These are phyloP conservation scores for Erodium trifolium DNA, from an alignment of 441 rosid species.

Conservation along the genomic window DNA sequence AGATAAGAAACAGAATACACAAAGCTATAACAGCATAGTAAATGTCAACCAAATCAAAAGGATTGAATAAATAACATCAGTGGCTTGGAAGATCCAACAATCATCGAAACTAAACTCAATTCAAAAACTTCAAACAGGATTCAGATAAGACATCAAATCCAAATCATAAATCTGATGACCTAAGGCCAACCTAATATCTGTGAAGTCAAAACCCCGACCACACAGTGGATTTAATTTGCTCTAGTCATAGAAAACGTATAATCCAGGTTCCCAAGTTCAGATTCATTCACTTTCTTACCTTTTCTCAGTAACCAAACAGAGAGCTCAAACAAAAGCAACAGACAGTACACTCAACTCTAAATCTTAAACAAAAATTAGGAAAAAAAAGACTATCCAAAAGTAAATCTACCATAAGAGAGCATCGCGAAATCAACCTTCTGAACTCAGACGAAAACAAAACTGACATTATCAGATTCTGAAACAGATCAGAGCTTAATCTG, in stretches of 20 bases:
- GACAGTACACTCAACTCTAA: constrained; percentile 2
- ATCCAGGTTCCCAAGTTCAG: constrained; percentile 11
- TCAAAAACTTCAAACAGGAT: background rate
- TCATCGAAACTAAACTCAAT: background rate
- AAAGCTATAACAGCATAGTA: background rate
- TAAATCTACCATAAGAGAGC: background rate
- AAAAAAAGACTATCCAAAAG: background rate
- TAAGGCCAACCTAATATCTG: background rate
- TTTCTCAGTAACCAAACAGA: constrained; percentile 16
- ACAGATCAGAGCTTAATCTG: constrained; percentile 7
- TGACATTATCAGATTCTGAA: background rate
- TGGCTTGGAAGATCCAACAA: background rate
- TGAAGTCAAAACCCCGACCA: background rate
- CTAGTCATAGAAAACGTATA: background rate
- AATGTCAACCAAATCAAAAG: background rate
- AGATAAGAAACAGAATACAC: background rate
- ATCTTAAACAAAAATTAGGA: background rate
- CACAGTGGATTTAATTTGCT: background rate
- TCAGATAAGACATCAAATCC: no score
- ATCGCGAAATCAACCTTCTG: background rate
- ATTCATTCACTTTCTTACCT: background rate
- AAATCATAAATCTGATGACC: background rate
- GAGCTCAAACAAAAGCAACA: constrained; percentile 9
- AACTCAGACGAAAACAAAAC: background rate
- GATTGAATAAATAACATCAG: background rate